Conservation (phyloP, 495 filamentous ascomycete species). For the Penicillium maclennaniae region DNA sequence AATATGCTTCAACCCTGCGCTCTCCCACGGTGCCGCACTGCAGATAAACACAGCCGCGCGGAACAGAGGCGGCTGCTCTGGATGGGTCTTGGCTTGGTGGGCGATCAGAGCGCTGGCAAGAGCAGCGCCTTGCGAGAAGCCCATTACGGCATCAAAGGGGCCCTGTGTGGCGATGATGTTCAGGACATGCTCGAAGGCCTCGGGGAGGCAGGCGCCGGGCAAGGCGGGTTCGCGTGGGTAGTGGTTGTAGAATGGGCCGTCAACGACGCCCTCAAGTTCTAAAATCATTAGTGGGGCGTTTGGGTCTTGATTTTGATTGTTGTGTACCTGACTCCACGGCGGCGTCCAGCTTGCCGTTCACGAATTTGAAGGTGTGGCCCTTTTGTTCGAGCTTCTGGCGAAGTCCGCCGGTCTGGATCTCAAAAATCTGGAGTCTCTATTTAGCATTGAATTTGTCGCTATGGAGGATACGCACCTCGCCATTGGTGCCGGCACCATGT, state of each 20-base stretch:
- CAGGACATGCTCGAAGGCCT: conserved; percentile 32
- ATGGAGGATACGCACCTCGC: conserved; percentile 23
- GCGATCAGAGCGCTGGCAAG: conserved; percentile 35
- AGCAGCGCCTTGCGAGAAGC: conserved; percentile 44
- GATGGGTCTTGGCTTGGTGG: conserved; percentile 31
- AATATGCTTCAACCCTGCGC: conserved; percentile 19
- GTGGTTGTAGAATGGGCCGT: conserved; percentile 40
- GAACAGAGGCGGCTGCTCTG: conserved; percentile 28
- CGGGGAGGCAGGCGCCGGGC: conserved; percentile 25
- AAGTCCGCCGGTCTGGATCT: conserved; percentile 39
- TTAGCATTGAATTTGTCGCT: conserved; percentile 3
- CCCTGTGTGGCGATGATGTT: conserved; percentile 32
- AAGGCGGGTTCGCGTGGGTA: conserved; percentile 22
- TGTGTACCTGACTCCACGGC: conserved; percentile 29
- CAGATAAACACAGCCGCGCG: conserved; percentile 43
- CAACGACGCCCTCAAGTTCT: conserved; percentile 36
- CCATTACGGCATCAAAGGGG: conserved; percentile 47
- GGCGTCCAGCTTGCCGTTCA: conserved; percentile 29
- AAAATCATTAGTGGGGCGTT: not conserved
- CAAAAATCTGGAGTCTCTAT: conserved; percentile 29
- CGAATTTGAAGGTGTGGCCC: conserved; percentile 33
- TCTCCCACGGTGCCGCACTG: conserved; percentile 28
- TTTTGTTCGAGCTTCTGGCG: conserved; percentile 28
- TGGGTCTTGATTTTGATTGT: not conserved
- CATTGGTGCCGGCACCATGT: conserved; percentile 36